These are phyloP conservation scores for Dactylellina sp. DNA, from an alignment of 2,329 filamentous ascomycete species.

Conservation along the genomic window DNA sequence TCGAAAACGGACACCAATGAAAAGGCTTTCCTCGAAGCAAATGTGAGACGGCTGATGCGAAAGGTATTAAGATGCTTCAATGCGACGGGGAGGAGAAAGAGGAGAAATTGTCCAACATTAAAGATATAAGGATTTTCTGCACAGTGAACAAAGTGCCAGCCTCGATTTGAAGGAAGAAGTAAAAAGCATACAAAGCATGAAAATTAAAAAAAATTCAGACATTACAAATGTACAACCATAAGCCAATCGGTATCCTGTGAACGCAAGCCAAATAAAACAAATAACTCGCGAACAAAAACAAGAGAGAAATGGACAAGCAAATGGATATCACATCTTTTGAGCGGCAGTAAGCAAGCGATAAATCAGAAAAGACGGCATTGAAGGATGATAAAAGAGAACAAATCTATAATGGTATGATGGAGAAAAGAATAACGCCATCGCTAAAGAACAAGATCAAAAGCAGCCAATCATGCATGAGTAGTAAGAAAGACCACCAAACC, in stretches of 20 bases:
- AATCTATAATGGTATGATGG: conserved; percentile 58
- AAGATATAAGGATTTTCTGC: conserved; percentile 45
- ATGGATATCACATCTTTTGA: conserved; percentile 58
- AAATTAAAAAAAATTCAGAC: conserved; percentile 37
- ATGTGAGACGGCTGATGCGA: conserved; percentile 40
- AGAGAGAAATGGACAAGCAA: conserved; percentile 40
- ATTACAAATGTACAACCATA: conserved; percentile 56
- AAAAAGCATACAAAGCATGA: conserved; percentile 35
- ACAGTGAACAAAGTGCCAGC: conserved; percentile 44
- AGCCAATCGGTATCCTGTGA: conserved; percentile 57
- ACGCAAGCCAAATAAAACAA: conserved; percentile 52
- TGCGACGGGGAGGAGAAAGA: conserved; percentile 28
- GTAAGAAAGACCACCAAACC: conserved; percentile 59
- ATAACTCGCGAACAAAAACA: conserved; percentile 57
- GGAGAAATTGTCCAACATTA: conserved; percentile 45
- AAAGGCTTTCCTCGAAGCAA: conserved; percentile 31
- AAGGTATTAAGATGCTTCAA: conserved; percentile 36
- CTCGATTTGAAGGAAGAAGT: conserved; percentile 48
- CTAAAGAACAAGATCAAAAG: conserved; percentile 59
- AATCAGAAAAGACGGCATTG: conserved; percentile 54
- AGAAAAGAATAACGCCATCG: conserved; percentile 56
- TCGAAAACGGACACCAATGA: conserved; percentile 38
- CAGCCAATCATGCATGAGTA: conserved; percentile 56
- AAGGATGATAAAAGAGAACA: conserved; percentile 48
- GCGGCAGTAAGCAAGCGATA: conserved; percentile 42